A percentile compares a stretch with the other conserved stretches of the same genome.
phyloP scores from a whole-genome alignment of 371 early-diverging fungal genomes.

The Funneliformis caledonium region DNA sequence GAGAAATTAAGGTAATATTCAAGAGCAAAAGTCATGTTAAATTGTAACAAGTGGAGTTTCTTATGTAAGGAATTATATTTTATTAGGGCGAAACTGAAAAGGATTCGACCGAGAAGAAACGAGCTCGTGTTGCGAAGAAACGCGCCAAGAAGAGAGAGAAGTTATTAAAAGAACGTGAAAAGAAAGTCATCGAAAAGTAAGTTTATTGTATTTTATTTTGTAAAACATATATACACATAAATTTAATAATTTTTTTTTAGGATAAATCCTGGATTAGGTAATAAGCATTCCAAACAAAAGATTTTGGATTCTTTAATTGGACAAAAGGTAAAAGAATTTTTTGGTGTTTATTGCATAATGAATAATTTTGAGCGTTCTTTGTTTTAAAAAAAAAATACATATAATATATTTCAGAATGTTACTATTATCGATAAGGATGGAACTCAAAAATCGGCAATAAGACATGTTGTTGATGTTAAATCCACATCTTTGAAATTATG shows the following conservation, averaged over 20 bases:
- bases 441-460: background rate
- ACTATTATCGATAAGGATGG: constrained; percentile 33
- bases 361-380: background rate
- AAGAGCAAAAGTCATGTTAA: background rate
- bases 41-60: background rate
- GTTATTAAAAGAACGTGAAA: constrained; percentile 55
- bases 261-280: constrained; percentile 31
- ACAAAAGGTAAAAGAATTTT: constrained; percentile 20
- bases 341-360: background rate
- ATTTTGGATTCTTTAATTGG: constrained; percentile 32
- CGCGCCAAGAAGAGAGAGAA: constrained; percentile 59
- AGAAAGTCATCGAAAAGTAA: constrained; percentile 40
- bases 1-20: constrained; percentile 46
- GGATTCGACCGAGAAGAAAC: constrained; percentile 73
- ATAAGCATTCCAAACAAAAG: constrained; percentile 28
- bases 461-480: background rate
- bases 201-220: background rate
- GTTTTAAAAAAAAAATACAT: background rate
- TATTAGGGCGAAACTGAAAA: constrained; percentile 73
- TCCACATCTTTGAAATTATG: constrained; percentile 17
- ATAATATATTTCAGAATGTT: constrained; percentile 25
- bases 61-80: background rate
- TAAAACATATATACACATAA: background rate
- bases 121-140: constrained; percentile 70
- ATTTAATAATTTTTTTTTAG: background rate